Conservation (phyloP, 2,329 filamentous ascomycete genomes). For the Penicillium decumbens region DNA sequence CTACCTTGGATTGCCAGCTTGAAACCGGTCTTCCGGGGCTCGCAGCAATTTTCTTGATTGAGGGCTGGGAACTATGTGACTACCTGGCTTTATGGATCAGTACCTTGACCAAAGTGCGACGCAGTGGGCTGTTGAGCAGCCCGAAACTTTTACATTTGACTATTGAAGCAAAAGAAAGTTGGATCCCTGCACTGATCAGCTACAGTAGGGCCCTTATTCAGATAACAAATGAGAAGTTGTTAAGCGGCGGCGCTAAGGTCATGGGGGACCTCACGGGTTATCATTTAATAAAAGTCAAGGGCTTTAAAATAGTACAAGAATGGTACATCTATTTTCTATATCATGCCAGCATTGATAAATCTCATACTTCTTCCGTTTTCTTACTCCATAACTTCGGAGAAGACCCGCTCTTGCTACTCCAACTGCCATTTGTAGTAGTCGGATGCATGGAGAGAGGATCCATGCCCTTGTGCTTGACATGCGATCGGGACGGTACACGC, state of each 20-base stretch:
- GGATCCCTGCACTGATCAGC: no score
- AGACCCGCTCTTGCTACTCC: conserved; percentile 11
- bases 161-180: no score
- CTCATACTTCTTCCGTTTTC: conserved; percentile 6
- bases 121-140: no score
- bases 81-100: no score
- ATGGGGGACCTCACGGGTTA: not conserved
- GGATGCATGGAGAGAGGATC: conserved; percentile 24
- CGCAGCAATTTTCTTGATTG: not conserved
- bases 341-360: not conserved
- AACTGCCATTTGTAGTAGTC: conserved; percentile 8
- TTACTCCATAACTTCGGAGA: conserved; percentile 12
- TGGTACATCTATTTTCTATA: not conserved
- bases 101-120: no score
- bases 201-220: no score
- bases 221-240: no score
- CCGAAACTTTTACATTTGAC: no score
- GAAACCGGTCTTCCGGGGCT: not conserved
- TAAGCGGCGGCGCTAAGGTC: no score
- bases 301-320: not conserved
- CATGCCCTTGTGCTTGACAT: conserved; percentile 15
- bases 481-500: conserved; percentile 9
- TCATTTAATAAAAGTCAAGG: not conserved
- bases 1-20: not conserved
- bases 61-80: no score